A percentile compares a stretch with the other conserved stretches of the same genome.
These are phyloP conservation scores for Pseudogymnoascus sp. DNA, from an alignment of 2,329 filamentous ascomycete genomes.

Conservation along the genomic window DNA sequence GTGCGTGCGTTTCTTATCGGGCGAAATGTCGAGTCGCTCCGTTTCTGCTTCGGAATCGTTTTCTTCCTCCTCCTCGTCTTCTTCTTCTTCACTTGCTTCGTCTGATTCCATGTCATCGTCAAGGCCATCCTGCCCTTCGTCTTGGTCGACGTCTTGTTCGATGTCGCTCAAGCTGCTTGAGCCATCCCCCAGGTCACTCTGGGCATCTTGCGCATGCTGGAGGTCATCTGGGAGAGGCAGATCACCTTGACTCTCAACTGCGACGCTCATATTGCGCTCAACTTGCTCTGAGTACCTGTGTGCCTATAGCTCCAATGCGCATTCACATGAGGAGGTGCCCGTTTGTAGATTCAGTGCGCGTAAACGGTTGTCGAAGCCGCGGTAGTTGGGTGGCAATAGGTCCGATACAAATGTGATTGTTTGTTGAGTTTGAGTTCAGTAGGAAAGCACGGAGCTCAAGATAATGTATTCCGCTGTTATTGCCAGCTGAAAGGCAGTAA, in stretches of 20 bases:
- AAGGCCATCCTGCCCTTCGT: constrained; percentile 53
- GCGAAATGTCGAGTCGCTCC: constrained; percentile 84
- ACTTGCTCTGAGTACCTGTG: constrained; percentile 11
- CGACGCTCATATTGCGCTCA: constrained; percentile 25
- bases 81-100: constrained; percentile 31
- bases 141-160: constrained; percentile 52
- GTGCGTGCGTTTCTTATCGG: constrained; percentile 52
- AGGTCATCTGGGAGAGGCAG: constrained; percentile 24
- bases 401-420: background rate
- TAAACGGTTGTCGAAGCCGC: background rate
- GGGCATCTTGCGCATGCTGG: constrained; percentile 23
- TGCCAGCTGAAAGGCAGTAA: constrained; percentile 5
- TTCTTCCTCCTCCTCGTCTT: constrained; percentile 38
- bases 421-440: background rate
- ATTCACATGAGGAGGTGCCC: constrained; percentile 1
- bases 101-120: constrained; percentile 48
- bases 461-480: constrained; percentile 10
- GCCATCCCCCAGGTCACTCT: constrained; percentile 47
- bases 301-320: background rate
- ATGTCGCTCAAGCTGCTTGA: constrained; percentile 93
- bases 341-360: constrained; percentile 10
- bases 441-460: background rate
- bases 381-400: background rate
- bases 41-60: constrained; percentile 84
- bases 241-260: constrained; percentile 23